Evolutionary conservation across 2,329 filamentous ascomycete genomes (phyloP).

Genomic region (Monosporascus sp.): DNA sequence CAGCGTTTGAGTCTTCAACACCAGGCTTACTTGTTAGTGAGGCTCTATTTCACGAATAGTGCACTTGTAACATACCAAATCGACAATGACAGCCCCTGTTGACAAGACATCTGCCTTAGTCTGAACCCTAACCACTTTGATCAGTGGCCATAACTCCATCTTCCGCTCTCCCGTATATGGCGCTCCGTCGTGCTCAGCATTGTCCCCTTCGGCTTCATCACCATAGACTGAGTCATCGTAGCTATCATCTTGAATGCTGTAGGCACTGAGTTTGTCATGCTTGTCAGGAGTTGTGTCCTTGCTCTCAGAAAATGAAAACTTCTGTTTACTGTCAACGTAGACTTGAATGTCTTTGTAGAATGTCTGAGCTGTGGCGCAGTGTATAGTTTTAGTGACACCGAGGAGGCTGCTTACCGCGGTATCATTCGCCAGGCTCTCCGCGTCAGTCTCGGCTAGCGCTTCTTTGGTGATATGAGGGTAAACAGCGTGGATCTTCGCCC

Average conservation of each 20-base stretch:
- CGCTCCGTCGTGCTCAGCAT: not conserved
- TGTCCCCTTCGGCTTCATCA: not conserved
- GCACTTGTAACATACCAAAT: conserved; percentile 35
- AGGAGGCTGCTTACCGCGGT: conserved; percentile 35
- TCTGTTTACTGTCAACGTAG: conserved; percentile 53
- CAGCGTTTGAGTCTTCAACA: conserved; percentile 54
- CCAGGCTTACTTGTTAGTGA: conserved; percentile 37
- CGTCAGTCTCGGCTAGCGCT: conserved; percentile 9
- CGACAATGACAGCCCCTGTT: conserved; percentile 50
- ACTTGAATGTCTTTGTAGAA: conserved; percentile 42
- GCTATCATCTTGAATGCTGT: not conserved
- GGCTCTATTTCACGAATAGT: not conserved
- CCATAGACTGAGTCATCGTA: not conserved
- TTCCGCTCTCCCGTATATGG: conserved; percentile 4
- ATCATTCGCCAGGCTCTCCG: conserved; percentile 37
- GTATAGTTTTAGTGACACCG: conserved; percentile 37
- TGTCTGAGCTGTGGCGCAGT: conserved; percentile 24
- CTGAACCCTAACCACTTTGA: conserved; percentile 39
- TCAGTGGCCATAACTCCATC: conserved; percentile 34
- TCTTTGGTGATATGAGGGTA: conserved; percentile 22
- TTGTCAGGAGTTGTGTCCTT: not conserved
- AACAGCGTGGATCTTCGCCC: conserved; percentile 33
- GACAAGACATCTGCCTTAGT: conserved; percentile 43
- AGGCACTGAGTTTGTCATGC: not conserved
- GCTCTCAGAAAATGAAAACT: conserved; percentile 10